Conservation (phyloP, 2,329 filamentous ascomycete genomes). For the Moelleriella libera region DNA sequence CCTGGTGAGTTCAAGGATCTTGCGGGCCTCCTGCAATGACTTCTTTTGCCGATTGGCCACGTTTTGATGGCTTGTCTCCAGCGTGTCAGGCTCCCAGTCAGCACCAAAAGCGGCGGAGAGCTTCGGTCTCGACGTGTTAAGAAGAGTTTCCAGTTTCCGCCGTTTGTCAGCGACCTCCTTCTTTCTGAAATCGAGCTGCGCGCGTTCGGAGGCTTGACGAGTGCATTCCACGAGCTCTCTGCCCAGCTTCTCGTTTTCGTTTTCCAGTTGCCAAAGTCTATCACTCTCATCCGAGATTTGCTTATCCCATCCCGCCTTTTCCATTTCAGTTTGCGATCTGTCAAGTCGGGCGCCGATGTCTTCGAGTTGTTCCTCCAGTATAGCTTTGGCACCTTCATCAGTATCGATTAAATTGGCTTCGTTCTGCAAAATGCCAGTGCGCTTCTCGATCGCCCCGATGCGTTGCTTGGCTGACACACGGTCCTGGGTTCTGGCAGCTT, state of each 20-base stretch:
- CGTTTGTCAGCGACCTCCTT: constrained; percentile 65
- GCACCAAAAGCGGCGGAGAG: constrained; percentile 49
- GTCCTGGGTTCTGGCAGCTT: constrained; percentile 57
- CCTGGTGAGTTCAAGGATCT: constrained; percentile 53
- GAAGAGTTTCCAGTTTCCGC: constrained; percentile 64
- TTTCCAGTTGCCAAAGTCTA: constrained; percentile 55
- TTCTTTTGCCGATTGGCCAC: constrained; percentile 42
- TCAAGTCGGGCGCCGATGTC: constrained; percentile 52
- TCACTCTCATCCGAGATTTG: constrained; percentile 53
- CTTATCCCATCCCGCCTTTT: constrained; percentile 52
- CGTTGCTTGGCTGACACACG: constrained; percentile 61
- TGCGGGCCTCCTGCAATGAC: constrained; percentile 49
- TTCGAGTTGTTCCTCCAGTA: constrained; percentile 59
- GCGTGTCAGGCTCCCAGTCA: constrained; percentile 52
- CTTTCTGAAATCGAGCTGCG: constrained; percentile 69
- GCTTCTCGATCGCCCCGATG: constrained; percentile 60
- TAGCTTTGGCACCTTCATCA: constrained; percentile 72
- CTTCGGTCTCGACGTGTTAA: constrained; percentile 57
- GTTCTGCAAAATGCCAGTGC: constrained; percentile 49
- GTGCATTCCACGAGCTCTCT: constrained; percentile 76
- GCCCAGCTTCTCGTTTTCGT: constrained; percentile 56
- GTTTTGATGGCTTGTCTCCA: constrained; percentile 59
- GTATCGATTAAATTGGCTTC: constrained; percentile 60
- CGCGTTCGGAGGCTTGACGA: constrained; percentile 65
- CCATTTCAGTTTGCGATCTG: constrained; percentile 47